Conservation (phyloP, 2,329 filamentous ascomycete genomes). For the Helminthosporium solani region DNA sequence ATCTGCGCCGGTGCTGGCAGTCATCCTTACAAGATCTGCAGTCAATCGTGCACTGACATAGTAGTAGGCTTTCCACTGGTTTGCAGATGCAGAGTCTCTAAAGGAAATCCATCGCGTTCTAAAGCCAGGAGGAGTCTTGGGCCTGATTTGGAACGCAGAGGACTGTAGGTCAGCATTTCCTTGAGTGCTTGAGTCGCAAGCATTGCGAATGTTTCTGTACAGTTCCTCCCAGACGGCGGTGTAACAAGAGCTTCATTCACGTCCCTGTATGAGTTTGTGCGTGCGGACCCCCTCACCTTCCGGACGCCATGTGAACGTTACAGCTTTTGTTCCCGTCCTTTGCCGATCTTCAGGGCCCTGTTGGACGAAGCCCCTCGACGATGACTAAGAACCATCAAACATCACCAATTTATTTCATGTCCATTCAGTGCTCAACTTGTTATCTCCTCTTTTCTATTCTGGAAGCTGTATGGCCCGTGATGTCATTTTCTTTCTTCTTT, state of each 20-base stretch:
- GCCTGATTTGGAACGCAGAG: slow-evolving; percentile 73
- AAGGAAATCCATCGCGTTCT: slow-evolving; percentile 67
- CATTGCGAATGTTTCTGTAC: neutral
- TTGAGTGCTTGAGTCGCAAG: neutral
- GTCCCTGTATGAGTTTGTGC: neutral
- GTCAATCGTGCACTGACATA: slow-evolving; percentile 1
- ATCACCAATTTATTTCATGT: too few species aligned
- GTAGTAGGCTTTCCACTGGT: slow-evolving; percentile 55
- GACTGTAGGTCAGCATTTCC: slow-evolving; percentile 56
- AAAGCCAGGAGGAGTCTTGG: slow-evolving; percentile 60
- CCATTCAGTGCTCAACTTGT: too few species aligned
- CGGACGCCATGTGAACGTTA: neutral
- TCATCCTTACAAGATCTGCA: neutral
- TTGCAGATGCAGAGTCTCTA: slow-evolving; percentile 63
- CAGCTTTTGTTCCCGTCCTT: neutral
- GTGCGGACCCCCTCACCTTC: neutral
- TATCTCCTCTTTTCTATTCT: too few species aligned
- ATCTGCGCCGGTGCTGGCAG: too few species aligned
- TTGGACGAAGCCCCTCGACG: slow-evolving; percentile 64
- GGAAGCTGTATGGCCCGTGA: slow-evolving; percentile 34
- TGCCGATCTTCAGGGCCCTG: slow-evolving; percentile 31
- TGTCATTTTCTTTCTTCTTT: slow-evolving; percentile 61
- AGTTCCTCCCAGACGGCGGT: neutral
- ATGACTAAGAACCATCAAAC: too few species aligned
- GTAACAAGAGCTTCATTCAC: neutral